These are phyloP conservation scores for Daphne laureola DNA, from an alignment of 441 rosid species.

Conservation along the genomic window DNA sequence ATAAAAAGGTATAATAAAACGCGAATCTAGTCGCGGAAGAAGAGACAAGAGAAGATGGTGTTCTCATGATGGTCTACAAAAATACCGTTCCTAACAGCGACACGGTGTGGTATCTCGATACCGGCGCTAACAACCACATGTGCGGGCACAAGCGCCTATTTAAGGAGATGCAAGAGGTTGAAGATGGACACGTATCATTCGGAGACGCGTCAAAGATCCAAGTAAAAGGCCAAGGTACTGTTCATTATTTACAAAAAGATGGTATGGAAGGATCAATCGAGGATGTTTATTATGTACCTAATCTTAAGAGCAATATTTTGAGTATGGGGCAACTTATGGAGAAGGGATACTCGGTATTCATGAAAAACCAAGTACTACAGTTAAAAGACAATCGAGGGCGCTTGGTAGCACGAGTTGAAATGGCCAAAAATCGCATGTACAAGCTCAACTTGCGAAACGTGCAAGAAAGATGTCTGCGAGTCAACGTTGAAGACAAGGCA, in stretches of 20 bases:
- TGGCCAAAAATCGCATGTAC: conserved; percentile 1
- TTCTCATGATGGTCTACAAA: not conserved
- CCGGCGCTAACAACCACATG: conserved; percentile 1
- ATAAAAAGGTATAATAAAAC: not conserved
- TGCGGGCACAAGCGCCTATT: not conserved
- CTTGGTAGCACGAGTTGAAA: not conserved
- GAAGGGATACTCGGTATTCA: conserved; percentile 1
- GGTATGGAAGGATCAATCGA: not conserved
- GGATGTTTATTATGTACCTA: not conserved
- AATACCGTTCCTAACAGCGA: not conserved
- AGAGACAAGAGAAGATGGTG: not conserved
- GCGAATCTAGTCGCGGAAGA: not conserved
- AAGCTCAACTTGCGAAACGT: not conserved
- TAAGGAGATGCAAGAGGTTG: not conserved
- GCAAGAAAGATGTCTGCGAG: not conserved
- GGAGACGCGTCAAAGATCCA: conserved; percentile 6
- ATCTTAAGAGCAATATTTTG: conserved; percentile 2
- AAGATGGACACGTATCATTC: conserved; percentile 2
- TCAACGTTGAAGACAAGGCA: not conserved
- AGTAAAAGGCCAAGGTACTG: conserved; percentile 4
- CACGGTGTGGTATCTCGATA: not conserved
- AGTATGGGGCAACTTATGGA: conserved; percentile 6
- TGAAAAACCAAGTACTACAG: not conserved
- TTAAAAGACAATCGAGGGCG: not conserved
- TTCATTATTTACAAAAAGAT: not conserved